A percentile compares a stretch with the other conserved stretches of the same genome.
These are phyloP conservation scores for Collybiopsis confluens DNA, from an alignment of 768 basidiomycete genomes.

Conservation along the genomic window DNA sequence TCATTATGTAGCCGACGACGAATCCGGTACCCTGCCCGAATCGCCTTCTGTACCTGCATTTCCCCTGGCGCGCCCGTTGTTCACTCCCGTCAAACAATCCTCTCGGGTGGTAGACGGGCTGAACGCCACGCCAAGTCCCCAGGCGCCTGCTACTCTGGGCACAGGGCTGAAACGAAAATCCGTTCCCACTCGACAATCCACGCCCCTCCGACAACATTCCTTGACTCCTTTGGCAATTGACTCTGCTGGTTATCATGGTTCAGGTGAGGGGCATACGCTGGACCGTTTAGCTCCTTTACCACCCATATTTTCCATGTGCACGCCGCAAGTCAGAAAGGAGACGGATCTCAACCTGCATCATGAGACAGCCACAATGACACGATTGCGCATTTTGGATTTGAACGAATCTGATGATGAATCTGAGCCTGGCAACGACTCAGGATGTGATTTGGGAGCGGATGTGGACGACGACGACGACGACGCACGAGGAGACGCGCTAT, in stretches of 20 bases:
- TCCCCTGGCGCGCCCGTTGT: conserved; percentile 45
- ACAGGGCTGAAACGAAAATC: conserved; percentile 69
- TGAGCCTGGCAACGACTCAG: conserved; percentile 45
- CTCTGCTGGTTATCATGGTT: conserved; percentile 28
- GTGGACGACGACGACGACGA: conserved; percentile 37
- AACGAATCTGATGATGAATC: conserved; percentile 43
- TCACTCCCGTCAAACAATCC: conserved; percentile 57
- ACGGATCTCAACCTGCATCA: conserved; percentile 43
- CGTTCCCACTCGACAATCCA: conserved; percentile 38
- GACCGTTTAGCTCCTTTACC: conserved; percentile 53
- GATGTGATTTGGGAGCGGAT: conserved; percentile 36
- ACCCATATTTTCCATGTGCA: conserved; percentile 43
- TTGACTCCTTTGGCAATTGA: conserved; percentile 47
- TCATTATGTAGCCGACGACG: conserved; percentile 47
- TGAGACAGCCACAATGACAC: conserved; percentile 64
- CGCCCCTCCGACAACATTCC: conserved; percentile 50
- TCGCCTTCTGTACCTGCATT: conserved; percentile 37
- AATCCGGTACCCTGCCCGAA: conserved; percentile 54
- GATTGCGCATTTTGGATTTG: conserved; percentile 55
- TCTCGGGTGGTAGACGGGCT: conserved; percentile 30
- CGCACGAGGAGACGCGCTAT: conserved; percentile 25
- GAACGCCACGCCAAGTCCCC: conserved; percentile 23
- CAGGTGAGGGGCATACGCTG: conserved; percentile 23
- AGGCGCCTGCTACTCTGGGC: conserved; percentile 27
- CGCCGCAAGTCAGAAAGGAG: conserved; percentile 52